These are phyloP conservation scores for Fraxinus pennsylvanica DNA, from an alignment of 257 asterid species.

Conservation along the genomic window DNA sequence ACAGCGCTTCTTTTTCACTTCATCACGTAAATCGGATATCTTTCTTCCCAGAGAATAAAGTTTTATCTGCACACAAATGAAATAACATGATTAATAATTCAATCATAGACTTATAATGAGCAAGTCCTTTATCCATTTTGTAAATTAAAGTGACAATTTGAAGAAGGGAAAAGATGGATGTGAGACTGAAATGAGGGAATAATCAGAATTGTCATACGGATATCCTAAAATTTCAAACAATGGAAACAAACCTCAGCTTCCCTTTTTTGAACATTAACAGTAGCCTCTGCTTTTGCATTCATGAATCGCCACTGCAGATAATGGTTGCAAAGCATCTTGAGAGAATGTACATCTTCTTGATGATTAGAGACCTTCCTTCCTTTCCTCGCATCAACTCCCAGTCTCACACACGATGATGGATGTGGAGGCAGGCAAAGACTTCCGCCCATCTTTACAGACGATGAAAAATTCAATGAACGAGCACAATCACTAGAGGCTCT, in stretches of 20 bases:
- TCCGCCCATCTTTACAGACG: conserved; percentile 44
- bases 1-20: conserved; percentile 45
- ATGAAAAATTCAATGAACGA: conserved; percentile 58
- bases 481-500: conserved; percentile 39
- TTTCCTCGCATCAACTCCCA: conserved; percentile 53
- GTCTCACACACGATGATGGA: conserved; percentile 45
- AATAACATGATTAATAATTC: conserved; percentile 3
- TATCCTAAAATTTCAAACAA: not conserved
- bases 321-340: conserved; percentile 62
- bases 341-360: conserved; percentile 65
- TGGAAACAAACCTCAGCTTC: conserved; percentile 59
- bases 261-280: conserved; percentile 43
- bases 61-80: conserved; percentile 38
- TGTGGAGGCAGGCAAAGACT: conserved; percentile 64
- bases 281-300: conserved; percentile 69
- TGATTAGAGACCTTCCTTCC: conserved; percentile 45
- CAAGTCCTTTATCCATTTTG: not conserved
- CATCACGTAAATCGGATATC: conserved; percentile 51
- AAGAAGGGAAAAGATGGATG: not conserved
- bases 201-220: not conserved
- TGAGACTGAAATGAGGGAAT: not conserved
- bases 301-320: conserved; percentile 64
- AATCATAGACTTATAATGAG: not conserved
- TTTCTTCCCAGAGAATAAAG: conserved; percentile 52
- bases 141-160: not conserved